Percentiles rank a stretch among this genome's conserved stretches.
phyloP scores from a whole-genome alignment of 73 alveolate genomes.

The Paramecium primaurelia region DNA sequence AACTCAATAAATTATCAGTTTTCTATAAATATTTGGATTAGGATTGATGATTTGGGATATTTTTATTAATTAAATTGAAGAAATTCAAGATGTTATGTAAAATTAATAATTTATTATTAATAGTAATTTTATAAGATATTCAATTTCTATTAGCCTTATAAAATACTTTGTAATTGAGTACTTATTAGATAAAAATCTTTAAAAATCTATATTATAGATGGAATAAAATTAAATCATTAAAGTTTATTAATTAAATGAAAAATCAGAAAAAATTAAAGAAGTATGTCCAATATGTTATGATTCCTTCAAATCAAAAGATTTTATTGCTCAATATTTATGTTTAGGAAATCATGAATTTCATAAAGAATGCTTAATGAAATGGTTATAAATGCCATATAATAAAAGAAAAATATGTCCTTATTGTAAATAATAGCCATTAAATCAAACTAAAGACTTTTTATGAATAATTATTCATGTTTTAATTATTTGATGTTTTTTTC shows the following conservation, averaged over 20 bases:
- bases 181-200: not conserved
- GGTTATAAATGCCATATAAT: not conserved
- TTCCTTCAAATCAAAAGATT: not conserved
- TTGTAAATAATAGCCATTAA: not conserved
- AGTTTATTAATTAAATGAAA: not conserved
- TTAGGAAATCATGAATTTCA: not conserved
- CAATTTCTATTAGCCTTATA: not conserved
- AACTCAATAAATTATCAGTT: not conserved
- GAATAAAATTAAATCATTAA: not conserved
- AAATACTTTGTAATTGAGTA: not conserved
- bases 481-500: not conserved
- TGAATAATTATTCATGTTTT: not conserved
- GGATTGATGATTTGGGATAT: not conserved
- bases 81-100: not conserved
- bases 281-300: slow-evolving; percentile 6
- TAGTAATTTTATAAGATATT: not conserved
- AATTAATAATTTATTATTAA: not conserved
- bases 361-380: not conserved
- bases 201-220: not conserved
- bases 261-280: not conserved
- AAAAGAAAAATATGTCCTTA: not conserved
- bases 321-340: not conserved
- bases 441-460: not conserved
- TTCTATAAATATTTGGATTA: not conserved
- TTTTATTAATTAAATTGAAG: not conserved